Evolutionary conservation across 148 eudicot genomes (phyloP), one percentile per base, ranked within the genome.

Genomic region (Simmondsia chinensis): DNA sequence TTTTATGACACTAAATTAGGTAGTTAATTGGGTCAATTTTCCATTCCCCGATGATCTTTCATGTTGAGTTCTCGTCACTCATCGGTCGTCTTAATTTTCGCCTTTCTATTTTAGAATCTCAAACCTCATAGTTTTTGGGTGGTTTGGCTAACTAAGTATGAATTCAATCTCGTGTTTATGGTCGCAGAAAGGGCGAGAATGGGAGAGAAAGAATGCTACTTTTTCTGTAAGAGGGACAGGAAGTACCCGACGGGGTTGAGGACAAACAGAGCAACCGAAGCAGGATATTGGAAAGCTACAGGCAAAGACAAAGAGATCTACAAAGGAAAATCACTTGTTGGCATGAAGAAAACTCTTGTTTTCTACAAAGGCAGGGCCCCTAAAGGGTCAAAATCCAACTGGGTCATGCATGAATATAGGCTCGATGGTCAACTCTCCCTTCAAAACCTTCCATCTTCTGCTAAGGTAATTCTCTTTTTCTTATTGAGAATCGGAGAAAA

Each of bases 261-360:
- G 40, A 70, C 85, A 40, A 78, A 78, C 57, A 49, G 85, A 21
- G 80, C 85, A 22, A 74, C 85, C 13, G 74, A 68, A 7, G 61
- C 69, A 7, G 85, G 85, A 5, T 78, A 78, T 44, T 78, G 86
- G 86, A 79, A 79, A 52, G 86, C 86, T 4, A 79, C 81, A 0
- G 86, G 85, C 5, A 74, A 74, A 65, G 86, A 79, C 20, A 74
- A 61, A 46, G 86, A 79, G 28, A 79, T 79, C 24, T 64, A 39
- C 46, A 52, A 65, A 26, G 85, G 69, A 0, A 71, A 71, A 65
- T 14, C 66, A 0, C 72, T 79, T 16, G 75, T 78, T 0, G 80
- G 80, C 1, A 78, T 74, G 85, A 79, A 79, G 74, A 79, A 79
- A 46, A 74, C 77, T 24, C 34, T 79, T 50, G 81, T 79, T 29